Evolutionary conservation across 108 stramenopile genomes (phyloP).

Genomic region (Pelagomonas calceolata): DNA sequence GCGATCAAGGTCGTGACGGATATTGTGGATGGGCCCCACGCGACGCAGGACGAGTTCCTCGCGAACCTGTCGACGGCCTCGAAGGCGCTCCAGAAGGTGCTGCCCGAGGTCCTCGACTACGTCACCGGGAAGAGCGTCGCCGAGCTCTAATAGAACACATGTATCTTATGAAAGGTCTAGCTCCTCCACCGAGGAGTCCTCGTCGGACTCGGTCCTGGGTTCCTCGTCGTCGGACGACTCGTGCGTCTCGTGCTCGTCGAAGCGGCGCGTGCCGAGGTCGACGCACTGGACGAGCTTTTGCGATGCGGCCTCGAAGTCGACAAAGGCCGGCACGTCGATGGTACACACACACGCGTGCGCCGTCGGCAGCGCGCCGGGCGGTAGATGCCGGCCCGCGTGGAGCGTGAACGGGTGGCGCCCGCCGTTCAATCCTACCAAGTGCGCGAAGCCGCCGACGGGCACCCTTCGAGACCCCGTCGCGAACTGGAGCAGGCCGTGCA

Average conservation of each 20-base stretch:
- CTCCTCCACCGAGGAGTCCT: too few relatives aligned
- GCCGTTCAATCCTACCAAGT: neutral
- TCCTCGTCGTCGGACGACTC: neutral
- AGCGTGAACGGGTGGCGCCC: neutral
- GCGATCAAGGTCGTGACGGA: constrained; percentile 93
- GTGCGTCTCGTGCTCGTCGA: neutral
- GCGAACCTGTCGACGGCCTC: constrained; percentile 79
- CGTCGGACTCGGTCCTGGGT: too few relatives aligned
- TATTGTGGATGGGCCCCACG: constrained; percentile 77
- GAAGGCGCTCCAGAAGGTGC: constrained; percentile 63
- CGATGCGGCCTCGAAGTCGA: neutral
- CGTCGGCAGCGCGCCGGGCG: neutral
- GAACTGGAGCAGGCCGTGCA: constrained; percentile 33
- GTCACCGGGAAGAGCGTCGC: constrained; percentile 13
- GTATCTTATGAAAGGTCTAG: too few relatives aligned
- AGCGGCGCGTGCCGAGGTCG: neutral
- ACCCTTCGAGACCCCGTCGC: constrained; percentile 29
- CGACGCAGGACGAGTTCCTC: constrained; percentile 85
- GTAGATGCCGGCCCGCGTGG: neutral
- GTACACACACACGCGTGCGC: neutral
- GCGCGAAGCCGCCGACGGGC: constrained; percentile 32
- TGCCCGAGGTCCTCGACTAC: constrained; percentile 74
- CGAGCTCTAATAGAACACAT: constrained; percentile 20
- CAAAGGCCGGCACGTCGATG: neutral
- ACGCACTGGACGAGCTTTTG: neutral